Conservation (phyloP, 2,329 filamentous ascomycete species). For the Trichoderma sp. region DNA sequence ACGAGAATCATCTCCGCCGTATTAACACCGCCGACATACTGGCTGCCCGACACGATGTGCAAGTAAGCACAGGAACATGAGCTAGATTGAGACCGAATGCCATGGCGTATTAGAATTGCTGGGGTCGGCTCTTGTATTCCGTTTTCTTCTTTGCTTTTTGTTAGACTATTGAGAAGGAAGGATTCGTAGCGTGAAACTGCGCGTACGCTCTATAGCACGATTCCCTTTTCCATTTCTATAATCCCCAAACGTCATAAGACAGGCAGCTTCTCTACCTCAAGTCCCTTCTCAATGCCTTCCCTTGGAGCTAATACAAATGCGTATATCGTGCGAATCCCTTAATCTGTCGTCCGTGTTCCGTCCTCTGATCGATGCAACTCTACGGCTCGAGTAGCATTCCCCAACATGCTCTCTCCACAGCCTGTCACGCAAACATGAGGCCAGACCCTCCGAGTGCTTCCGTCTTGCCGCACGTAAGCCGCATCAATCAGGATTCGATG, state of each 20-base stretch:
- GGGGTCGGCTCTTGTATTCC: background rate
- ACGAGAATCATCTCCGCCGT: background rate
- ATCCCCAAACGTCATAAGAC: background rate
- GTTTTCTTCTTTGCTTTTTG: background rate
- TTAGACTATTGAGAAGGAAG: background rate
- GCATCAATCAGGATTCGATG: background rate
- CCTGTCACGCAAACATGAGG: background rate
- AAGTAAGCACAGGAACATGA: background rate
- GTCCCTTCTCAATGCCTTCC: background rate
- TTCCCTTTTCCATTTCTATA: background rate
- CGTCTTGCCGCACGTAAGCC: background rate
- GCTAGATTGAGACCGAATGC: background rate
- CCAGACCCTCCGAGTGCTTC: background rate
- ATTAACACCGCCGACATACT: background rate
- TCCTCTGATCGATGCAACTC: background rate
- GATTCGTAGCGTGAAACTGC: background rate
- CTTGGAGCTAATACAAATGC: background rate
- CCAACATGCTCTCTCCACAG: background rate
- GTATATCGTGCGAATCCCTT: background rate
- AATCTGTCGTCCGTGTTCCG: background rate
- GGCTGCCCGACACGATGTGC: background rate
- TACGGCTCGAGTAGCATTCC: background rate
- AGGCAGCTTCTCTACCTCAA: background rate
- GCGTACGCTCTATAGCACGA: background rate
- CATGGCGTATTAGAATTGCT: constrained; percentile 4